Base-by-base conservation (phyloP, 352 stramenopile genomes). In the Blastocystis sp. region DNA sequence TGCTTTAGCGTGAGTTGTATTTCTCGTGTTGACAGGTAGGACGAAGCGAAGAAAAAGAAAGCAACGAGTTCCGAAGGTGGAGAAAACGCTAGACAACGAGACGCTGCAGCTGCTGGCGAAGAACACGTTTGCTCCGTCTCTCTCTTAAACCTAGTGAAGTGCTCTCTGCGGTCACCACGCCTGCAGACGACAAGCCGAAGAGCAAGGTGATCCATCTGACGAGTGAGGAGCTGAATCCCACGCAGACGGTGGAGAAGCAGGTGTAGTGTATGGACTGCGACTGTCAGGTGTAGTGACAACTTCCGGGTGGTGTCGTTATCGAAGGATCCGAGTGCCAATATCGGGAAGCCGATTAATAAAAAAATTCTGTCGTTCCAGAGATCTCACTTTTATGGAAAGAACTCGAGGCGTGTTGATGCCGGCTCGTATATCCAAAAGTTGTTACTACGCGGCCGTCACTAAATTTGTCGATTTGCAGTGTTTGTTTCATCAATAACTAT, bases 1-100 rank as follows among this genome's bases (percentile, higher is more conserved):
- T 18, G 73, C 73, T 0, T 20, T 85, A 8, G 9, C 53, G 73
- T 85, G 68, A 11, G 8, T 6, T 13, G 24, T 39, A 13, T 26
- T 11, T 41, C 1, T 43, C 7, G 6, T 16, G 20, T 13, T 85
- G 20, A 66, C 5, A 16, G 20, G 20, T 85, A 85, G 73, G 34
- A 66, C 73, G 50, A 85, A 85, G 34, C 11, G 73, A 30, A 26
- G 73, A 85, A 85, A 85, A 50, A 85, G 73, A 65, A 85, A 85
- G 50, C 50, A 85, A 26, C 73, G 73, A 18, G n/a, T 7, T 9
- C 1, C 34, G 2, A 50, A 85, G 16, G 41, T n/a, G 55, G 47
- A 68, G 30, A 39, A 85, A 13, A 24, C 59, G 30, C 26, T 85
- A 0, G 73, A 85, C 26, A 55, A 56, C 2, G 16, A 39, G 0